phyloP scores from a whole-genome alignment of 441 rosid genomes.

The Adansonia madagascariensis region DNA sequence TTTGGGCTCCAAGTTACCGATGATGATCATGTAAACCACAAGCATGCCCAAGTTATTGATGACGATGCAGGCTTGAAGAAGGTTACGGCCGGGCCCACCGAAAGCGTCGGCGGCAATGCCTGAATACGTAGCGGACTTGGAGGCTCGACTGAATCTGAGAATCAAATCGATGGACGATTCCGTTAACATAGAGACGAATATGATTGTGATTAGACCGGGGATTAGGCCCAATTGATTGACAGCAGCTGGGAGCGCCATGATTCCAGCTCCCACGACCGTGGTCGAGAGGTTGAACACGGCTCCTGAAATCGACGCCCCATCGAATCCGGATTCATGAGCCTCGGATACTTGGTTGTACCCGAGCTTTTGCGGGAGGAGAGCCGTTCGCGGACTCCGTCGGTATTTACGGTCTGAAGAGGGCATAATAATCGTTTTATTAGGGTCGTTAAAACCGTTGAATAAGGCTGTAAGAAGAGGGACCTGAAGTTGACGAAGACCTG shows the following conservation, averaged over 20 bases:
- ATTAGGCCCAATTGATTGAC: constrained; percentile 61
- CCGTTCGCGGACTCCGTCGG: constrained; percentile 45
- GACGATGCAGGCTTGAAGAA: constrained; percentile 61
- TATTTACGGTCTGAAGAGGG: constrained; percentile 44
- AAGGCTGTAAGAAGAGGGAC: background rate
- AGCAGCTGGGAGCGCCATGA: constrained; percentile 68
- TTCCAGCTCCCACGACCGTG: constrained; percentile 65
- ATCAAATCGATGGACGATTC: constrained; percentile 56
- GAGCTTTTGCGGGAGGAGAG: constrained; percentile 48
- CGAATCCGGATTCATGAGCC: constrained; percentile 36
- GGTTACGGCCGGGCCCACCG: constrained; percentile 47
- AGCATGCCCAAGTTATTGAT: constrained; percentile 70
- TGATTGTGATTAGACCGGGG: constrained; percentile 53
- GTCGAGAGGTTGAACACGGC: constrained; percentile 71
- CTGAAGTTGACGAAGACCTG: background rate
- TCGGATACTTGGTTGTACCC: constrained; percentile 15
- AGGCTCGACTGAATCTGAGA: constrained; percentile 53
- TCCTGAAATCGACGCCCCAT: constrained; percentile 59
- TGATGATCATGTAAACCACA: constrained; percentile 65
- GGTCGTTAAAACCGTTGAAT: constrained; percentile 15
- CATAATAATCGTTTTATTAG: constrained; percentile 35
- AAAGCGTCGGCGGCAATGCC: constrained; percentile 54
- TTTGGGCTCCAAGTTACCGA: constrained; percentile 34
- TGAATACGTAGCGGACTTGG: constrained; percentile 54
- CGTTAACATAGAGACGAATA: constrained; percentile 49